Evolutionary conservation across 306 rosid species (phyloP).

Genomic region (Begonia peltatifolia): DNA sequence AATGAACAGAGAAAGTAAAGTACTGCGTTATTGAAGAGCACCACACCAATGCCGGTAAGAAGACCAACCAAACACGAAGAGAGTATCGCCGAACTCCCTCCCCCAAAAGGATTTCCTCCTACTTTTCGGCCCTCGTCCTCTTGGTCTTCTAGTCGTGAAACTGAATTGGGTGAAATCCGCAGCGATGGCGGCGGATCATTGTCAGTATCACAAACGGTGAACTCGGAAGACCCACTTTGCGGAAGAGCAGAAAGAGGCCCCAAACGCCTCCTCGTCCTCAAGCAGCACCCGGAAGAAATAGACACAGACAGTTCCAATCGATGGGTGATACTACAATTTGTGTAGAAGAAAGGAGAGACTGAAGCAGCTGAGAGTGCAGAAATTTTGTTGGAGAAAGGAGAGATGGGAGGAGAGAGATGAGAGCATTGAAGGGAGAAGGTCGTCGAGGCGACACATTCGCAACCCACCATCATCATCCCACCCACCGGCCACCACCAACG

Average conservation of each 20-base stretch:
- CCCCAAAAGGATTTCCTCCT: slow-evolving; percentile 14
- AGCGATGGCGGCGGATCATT: not conserved
- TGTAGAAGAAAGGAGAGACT: not conserved
- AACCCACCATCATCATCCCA: slow-evolving; percentile 30
- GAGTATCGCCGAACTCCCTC: slow-evolving; percentile 33
- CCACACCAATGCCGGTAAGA: slow-evolving; percentile 72
- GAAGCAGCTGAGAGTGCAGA: slow-evolving; percentile 11
- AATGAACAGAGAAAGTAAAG: slow-evolving; percentile 7
- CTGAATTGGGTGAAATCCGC: not conserved
- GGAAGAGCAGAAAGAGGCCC: slow-evolving; percentile 18
- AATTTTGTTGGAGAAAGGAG: slow-evolving; percentile 13
- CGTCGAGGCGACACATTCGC: slow-evolving; percentile 13
- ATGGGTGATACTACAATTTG: not conserved
- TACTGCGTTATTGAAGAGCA: slow-evolving; percentile 61
- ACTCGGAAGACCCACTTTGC: slow-evolving; percentile 10
- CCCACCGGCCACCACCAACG: not conserved
- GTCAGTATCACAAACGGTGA: slow-evolving; percentile 1
- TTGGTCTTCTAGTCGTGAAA: slow-evolving; percentile 6
- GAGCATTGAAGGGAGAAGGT: slow-evolving; percentile 1
- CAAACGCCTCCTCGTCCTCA: slow-evolving; percentile 3
- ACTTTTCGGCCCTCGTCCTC: slow-evolving; percentile 12
- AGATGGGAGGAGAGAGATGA: slow-evolving; percentile 9
- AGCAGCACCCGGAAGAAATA: slow-evolving; percentile 1
- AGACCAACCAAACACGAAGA: slow-evolving; percentile 80
- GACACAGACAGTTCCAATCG: not conserved